Base-by-base conservation (phyloP, 352 stramenopile species). In the Phytophthora melonis region DNA sequence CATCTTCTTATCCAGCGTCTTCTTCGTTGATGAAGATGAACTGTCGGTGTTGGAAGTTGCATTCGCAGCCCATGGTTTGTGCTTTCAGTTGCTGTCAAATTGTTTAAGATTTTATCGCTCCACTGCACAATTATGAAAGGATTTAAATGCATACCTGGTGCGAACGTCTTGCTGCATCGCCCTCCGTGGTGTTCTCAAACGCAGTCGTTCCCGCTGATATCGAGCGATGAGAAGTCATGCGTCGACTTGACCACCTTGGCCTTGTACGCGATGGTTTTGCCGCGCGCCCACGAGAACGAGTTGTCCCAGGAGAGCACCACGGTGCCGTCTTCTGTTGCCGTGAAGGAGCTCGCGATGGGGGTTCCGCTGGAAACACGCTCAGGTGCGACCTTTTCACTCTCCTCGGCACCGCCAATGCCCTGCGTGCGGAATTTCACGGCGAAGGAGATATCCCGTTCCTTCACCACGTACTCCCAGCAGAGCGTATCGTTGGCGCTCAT, bases 291-390 rank as follows among this genome's bases (percentile, higher is more conserved):
- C 27, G 84, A 91, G 62, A 82, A 93, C 43, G 77, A 79, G 45
- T 94, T 92, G 68, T 93, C 86, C 86, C 86, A 94, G 14, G 75
- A 87, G 10, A 94, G 78, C 67, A 93, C 88, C 23, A 91, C 82
- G 2, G 81, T 92, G 45, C 86, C 86, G 54, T 91, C 86, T 54
- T 90, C 83, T 3, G 76, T 77, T 3, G 88, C 83, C 6, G 86
- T 93, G 61, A 88, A 92, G 39, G 84, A 92, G 36, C 76, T 83
- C 2, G 83, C 73, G 54, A 90, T 66, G 19, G 74, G 77, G 18
- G 79, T 36, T 9, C 80, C 82, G 18, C 69, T 77, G 0, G 78
- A 73, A 34, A 83, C 69, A 21, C 84, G 86, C 3, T 77, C 61
- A 18, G 81, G 81, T 14, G 77, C 66, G 3, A 91, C 64, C 30